Evolutionary conservation across 2,329 filamentous ascomycete genomes (phyloP), one percentile per base, ranked within the genome.

Genomic region (Thermoascus crustaceus): DNA sequence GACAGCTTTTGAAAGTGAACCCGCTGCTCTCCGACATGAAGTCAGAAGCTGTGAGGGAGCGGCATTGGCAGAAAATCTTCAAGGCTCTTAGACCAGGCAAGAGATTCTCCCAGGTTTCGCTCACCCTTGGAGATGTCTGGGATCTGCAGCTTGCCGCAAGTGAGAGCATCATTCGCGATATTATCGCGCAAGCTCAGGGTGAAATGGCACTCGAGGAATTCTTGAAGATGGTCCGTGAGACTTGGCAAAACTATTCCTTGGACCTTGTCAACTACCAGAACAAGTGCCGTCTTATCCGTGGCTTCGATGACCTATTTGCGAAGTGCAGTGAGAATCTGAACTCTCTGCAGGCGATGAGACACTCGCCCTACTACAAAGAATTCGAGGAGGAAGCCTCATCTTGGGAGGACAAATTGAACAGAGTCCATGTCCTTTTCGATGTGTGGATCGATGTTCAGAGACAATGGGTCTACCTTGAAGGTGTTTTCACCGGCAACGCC

Each of bases 401-500:
- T 1, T 98, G 91, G 91, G 93, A 98, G 63, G 93, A 98, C 64
- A 94, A 94, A 60, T 74, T 99, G 17, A 99, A 96, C 60, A 80
- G 91, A 30, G 87, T 98, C 2, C 91, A 98, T 57, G 86, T 98
- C 10, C 74, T 98, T 7, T 98, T 99, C 54, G 91, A 99, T 59
- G 88, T 98, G 10, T 99, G 93, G 93, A 98, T 98, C 50, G 93
- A 98, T 63, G 93, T 99, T n/a, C 91, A 99, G 61, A 82, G 93
- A 42, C 91, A 98, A 66, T 99, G 91, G 91, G 91, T 98, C 5
- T 99, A 99, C 59, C 76, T 99, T 4, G 93, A 99, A 64, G 91
- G 91, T 47, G 91, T 99, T 21, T 99, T 99, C 58, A 95, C 89
- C 1, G 91, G 91, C 40, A 99, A 98, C 55, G 89, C 86, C 24